Evolutionary conservation across 2,329 filamentous ascomycete species (phyloP).

Genomic region (Aspergillus caelatus): DNA sequence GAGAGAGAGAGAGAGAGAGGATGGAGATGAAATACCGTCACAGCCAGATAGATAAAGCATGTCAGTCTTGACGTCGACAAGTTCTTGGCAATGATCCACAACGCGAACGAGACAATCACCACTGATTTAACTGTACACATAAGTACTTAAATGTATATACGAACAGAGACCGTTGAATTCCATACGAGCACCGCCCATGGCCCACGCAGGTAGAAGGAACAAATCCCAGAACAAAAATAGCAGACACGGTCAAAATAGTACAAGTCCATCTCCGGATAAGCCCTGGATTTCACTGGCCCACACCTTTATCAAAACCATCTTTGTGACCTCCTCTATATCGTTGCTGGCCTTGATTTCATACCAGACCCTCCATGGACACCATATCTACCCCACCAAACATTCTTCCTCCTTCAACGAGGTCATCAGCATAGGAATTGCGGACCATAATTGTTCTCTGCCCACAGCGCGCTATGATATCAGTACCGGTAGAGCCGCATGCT

Average conservation of each 20-base stretch:
- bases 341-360: background rate
- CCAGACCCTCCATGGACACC: background rate
- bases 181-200: background rate
- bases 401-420: background rate
- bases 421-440: background rate
- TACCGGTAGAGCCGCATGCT: slow-evolving; percentile 8
- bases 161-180: background rate
- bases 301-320: background rate
- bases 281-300: background rate
- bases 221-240: background rate
- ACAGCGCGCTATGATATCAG: slow-evolving; percentile 6
- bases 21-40: too few species aligned
- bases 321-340: background rate
- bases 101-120: background rate
- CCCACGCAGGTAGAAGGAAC: background rate
- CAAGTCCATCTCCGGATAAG: background rate
- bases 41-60: too few species aligned
- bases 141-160: background rate
- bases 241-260: background rate
- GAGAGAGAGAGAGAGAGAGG: too few species aligned
- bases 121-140: background rate
- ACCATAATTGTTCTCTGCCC: slow-evolving; percentile 8
- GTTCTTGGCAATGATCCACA: too few species aligned
- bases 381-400: background rate
- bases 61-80: too few species aligned